Conservation (phyloP, 345 rosid species). For the Murraya koenigii region DNA sequence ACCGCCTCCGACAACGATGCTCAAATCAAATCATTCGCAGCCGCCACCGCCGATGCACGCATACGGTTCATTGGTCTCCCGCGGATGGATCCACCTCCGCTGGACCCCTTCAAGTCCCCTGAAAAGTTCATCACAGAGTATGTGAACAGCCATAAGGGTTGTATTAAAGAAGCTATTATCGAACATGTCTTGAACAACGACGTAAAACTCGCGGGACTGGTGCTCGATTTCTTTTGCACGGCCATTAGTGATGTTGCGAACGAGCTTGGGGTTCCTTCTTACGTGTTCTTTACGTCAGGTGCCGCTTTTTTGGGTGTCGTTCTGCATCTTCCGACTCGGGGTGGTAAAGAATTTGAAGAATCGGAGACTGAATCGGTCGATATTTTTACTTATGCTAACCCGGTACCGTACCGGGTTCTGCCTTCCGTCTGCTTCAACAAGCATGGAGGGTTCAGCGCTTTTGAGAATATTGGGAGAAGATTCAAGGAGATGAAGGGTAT, state of each 20-base stretch:
- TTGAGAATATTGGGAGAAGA: conserved; percentile 9
- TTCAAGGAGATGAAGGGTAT: conserved; percentile 28
- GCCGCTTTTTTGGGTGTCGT: conserved; percentile 26
- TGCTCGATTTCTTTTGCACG: conserved; percentile 36
- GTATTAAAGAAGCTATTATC: conserved; percentile 15
- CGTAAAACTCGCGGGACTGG: conserved; percentile 26
- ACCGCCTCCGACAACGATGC: not conserved
- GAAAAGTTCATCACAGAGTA: not conserved
- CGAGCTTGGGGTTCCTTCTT: conserved; percentile 36
- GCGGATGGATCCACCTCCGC: not conserved
- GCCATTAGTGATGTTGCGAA: conserved; percentile 35
- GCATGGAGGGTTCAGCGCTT: not conserved
- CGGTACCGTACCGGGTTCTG: conserved; percentile 22
- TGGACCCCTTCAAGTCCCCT: not conserved
- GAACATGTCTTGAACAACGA: not conserved
- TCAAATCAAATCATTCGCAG: conserved; percentile 11
- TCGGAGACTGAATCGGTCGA: not conserved
- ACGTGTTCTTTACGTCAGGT: conserved; percentile 29
- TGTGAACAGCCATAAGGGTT: conserved; percentile 19
- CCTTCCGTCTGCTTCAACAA: conserved; percentile 10
- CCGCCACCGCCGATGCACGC: conserved; percentile 2
- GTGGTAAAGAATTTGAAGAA: not conserved
- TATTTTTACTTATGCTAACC: conserved; percentile 18
- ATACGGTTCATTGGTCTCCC: conserved; percentile 21
- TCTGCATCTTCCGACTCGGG: conserved; percentile 13